Evolutionary conservation across 768 basidiomycete genomes (phyloP), one percentile per base, ranked within the genome.

Genomic region (Phanerochaete carnosa): DNA sequence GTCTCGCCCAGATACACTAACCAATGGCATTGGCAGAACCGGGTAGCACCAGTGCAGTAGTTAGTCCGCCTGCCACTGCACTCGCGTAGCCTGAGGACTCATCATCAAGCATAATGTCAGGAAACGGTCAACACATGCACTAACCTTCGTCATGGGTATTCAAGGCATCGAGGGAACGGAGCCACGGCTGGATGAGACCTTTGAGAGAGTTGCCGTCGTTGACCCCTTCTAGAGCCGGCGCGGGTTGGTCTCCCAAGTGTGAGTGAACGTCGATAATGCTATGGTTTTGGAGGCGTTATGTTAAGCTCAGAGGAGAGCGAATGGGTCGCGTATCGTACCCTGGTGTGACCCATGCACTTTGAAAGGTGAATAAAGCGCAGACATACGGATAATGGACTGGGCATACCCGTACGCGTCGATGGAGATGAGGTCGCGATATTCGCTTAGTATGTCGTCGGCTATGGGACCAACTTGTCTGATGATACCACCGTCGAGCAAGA

Each of bases 21-120:
- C 85, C 86, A 15, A 89, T 89, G 26, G 83, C 84, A 61, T 83
- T 74, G 0, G 79, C 83, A 56, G 81, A 84, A 0, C 90, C 91
- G 1, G 91, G 91, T 0, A 94, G 78, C n/a, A 92, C 76, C 55
- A 90, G 81, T 3, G 85, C 83, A 2, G 88, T 89, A 0, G 92
- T 91, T 3, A 92, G 83, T 0, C 83, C 92, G 1, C 92, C 92
- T 0, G 90, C 72, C 16, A 88, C 78, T 5, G 83, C 73, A 3
- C 84, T 74, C 12, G 77, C 72, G 66, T 85, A 89, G 1, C 67
- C 61, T 46, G 33, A 19, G n/a, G 32, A 33, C 22, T 9, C 28
- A 26, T 35, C 29, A 26, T 54, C 35, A 60, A 9, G 32, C 26
- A 26, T 12, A 39, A 46, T 16, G 26, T n/a, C 23, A 23, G 45